phyloP scores from a whole-genome alignment of 2,329 filamentous ascomycete species.

The Chlorencoelia australis region DNA sequence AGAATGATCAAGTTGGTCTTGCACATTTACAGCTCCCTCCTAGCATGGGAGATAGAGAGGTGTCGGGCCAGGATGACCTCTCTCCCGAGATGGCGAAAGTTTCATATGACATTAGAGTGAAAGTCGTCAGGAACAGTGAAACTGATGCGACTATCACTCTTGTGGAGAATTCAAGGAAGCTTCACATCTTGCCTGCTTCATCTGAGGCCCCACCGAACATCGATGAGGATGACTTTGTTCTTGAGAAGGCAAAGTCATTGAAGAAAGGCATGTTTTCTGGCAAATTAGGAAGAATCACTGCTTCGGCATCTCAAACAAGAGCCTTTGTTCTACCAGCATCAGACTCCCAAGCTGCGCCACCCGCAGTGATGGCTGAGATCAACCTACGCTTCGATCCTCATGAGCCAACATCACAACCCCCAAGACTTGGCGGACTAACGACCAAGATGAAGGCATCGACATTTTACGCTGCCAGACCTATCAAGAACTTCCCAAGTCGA shows the following conservation, averaged over 20 bases:
- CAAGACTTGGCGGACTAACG: conserved; percentile 22
- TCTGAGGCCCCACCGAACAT: conserved; percentile 20
- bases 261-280: conserved; percentile 27
- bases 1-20: conserved; percentile 21
- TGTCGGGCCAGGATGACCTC: conserved; percentile 20
- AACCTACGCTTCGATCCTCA: conserved; percentile 26
- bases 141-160: conserved; percentile 16
- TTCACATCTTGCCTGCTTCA: conserved; percentile 22
- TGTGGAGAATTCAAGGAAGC: conserved; percentile 16
- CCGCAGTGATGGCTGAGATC: conserved; percentile 23
- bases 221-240: conserved; percentile 17
- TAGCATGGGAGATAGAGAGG: conserved; percentile 21
- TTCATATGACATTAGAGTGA: conserved; percentile 21
- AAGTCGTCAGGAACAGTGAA: conserved; percentile 19
- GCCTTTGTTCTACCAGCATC: conserved; percentile 23
- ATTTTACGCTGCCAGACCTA: conserved; percentile 19
- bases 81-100: conserved; percentile 24
- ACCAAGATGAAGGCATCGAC: conserved; percentile 25
- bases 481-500: conserved; percentile 14
- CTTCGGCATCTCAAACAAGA: conserved; percentile 22
- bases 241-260: conserved; percentile 22
- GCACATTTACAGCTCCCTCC: conserved; percentile 25
- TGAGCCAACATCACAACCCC: conserved; percentile 18
- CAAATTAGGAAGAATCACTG: conserved; percentile 25
- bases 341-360: conserved; percentile 4